Percentiles rank a stretch among this genome's conserved stretches.
Evolutionary conservation across 2,329 filamentous ascomycete species (phyloP).

Genomic region (Penicillium sclerotigenum): DNA sequence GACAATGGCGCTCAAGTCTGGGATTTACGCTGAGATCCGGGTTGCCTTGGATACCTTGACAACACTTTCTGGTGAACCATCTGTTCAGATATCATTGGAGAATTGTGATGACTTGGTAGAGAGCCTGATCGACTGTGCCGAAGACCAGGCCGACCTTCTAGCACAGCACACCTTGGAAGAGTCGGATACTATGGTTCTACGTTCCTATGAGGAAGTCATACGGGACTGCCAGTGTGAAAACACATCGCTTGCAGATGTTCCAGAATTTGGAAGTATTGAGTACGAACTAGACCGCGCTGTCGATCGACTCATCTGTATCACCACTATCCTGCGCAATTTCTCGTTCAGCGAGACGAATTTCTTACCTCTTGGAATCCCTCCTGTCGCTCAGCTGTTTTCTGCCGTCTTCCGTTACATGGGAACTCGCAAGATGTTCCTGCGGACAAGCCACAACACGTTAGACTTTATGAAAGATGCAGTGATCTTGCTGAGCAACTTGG

Average conservation of each 20-base stretch:
- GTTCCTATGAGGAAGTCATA: constrained; percentile 81
- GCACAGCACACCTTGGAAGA: constrained; percentile 80
- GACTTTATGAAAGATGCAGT: constrained; percentile 98
- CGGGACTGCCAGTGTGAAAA: constrained; percentile 74
- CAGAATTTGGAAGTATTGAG: constrained; percentile 69
- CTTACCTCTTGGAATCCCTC: constrained; percentile 66
- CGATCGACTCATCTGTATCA: constrained; percentile 83
- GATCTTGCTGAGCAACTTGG: constrained; percentile 83
- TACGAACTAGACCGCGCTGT: constrained; percentile 84
- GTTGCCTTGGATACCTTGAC: constrained; percentile 81
- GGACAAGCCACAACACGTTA: constrained; percentile 77
- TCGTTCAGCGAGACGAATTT: constrained; percentile 84
- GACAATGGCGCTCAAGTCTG: constrained; percentile 83
- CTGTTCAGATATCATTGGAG: constrained; percentile 64
- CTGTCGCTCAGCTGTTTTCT: constrained; percentile 78
- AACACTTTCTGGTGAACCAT: constrained; percentile 63
- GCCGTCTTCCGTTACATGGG: constrained; percentile 81
- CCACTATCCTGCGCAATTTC: constrained; percentile 86
- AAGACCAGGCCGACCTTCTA: constrained; percentile 81
- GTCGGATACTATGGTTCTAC: constrained; percentile 78
- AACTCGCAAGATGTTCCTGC: constrained; percentile 80
- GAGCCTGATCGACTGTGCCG: constrained; percentile 82
- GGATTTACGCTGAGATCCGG: constrained; percentile 84
- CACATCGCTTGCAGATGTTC: constrained; percentile 67
- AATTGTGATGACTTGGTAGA: constrained; percentile 87